These are phyloP conservation scores for Paxillus rubicundulus DNA, from an alignment of 768 basidiomycete genomes.

Conservation along the genomic window DNA sequence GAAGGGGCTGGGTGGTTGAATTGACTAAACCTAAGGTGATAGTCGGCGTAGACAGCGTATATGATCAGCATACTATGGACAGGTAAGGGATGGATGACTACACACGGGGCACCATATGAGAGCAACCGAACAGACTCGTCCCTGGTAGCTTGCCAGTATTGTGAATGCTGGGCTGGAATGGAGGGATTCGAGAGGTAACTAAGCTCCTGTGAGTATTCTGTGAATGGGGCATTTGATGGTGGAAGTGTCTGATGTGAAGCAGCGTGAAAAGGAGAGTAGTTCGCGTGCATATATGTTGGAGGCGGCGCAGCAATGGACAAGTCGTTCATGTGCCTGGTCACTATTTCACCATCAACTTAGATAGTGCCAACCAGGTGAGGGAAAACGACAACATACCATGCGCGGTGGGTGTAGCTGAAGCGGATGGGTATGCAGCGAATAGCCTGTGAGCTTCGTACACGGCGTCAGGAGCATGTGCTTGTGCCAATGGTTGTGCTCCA, in stretches of 20 bases:
- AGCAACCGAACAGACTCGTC: constrained; percentile 61
- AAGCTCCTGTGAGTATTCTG: constrained; percentile 66
- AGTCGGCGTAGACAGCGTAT: constrained; percentile 1
- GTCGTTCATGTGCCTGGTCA: constrained; percentile 61
- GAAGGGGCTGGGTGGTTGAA: constrained; percentile 34
- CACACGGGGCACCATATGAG: constrained; percentile 51
- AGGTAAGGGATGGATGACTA: constrained; percentile 3
- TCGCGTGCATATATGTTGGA: constrained; percentile 62
- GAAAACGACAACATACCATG: constrained; percentile 49
- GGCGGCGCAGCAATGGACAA: constrained; percentile 58
- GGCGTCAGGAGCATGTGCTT: constrained; percentile 39
- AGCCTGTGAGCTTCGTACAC: constrained; percentile 69
- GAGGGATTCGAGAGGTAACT: constrained; percentile 53
- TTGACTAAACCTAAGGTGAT: constrained; percentile 20
- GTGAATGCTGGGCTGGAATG: constrained; percentile 42
- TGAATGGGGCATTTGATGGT: constrained; percentile 53
- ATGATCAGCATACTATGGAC: not conserved
- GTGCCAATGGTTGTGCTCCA: constrained; percentile 6
- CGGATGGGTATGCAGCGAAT: constrained; percentile 67
- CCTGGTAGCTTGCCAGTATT: constrained; percentile 64
- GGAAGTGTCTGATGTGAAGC: constrained; percentile 28
- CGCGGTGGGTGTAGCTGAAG: constrained; percentile 72
- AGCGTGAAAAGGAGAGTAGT: constrained; percentile 23
- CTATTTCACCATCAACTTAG: constrained; percentile 38
- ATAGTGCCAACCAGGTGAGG: constrained; percentile 3